Percentiles rank a stretch among this genome's conserved stretches.
phyloP scores from a whole-genome alignment of 176 grass and related monocot genomes.

The Phoenix roebelenii region DNA sequence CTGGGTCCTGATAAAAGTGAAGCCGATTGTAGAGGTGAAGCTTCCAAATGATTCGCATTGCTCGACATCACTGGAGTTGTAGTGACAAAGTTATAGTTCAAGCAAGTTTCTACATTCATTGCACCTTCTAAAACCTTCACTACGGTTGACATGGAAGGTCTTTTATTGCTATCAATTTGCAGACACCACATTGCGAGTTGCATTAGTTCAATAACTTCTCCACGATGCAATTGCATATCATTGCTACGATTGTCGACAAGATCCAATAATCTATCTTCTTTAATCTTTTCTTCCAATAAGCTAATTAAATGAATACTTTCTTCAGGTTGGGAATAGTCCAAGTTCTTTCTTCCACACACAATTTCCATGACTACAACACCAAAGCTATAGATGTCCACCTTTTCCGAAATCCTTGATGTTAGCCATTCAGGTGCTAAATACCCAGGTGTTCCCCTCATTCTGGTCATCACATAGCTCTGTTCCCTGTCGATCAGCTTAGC shows the following conservation, averaged over 20 bases:
- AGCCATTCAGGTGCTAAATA: constrained; percentile 66
- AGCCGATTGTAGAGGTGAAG: constrained; percentile 13
- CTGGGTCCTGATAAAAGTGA: constrained; percentile 37
- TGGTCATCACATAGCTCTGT: constrained; percentile 27
- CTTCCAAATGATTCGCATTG: neutral
- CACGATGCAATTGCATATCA: constrained; percentile 17
- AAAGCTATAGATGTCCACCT: constrained; percentile 66
- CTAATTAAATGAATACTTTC: constrained; percentile 32
- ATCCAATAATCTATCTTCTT: constrained; percentile 16
- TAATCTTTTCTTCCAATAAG: constrained; percentile 29
- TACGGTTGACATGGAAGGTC: constrained; percentile 46
- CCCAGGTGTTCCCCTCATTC: constrained; percentile 41
- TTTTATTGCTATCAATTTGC: constrained; percentile 34
- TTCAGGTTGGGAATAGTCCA: constrained; percentile 36
- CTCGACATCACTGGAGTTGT: neutral
- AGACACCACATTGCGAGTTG: constrained; percentile 61
- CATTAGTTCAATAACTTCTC: constrained; percentile 31
- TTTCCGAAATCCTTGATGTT: constrained; percentile 46
- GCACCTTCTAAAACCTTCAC: constrained; percentile 38
- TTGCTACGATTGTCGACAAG: constrained; percentile 13
- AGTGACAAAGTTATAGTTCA: constrained; percentile 21
- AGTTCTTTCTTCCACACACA: constrained; percentile 39
- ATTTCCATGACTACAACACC: constrained; percentile 58
- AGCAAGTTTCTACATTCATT: constrained; percentile 11
- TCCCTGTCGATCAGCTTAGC: constrained; percentile 53